These are phyloP conservation scores for Salicornia ramosissima DNA, from an alignment of 148 eudicot genomes.

Conservation along the genomic window DNA sequence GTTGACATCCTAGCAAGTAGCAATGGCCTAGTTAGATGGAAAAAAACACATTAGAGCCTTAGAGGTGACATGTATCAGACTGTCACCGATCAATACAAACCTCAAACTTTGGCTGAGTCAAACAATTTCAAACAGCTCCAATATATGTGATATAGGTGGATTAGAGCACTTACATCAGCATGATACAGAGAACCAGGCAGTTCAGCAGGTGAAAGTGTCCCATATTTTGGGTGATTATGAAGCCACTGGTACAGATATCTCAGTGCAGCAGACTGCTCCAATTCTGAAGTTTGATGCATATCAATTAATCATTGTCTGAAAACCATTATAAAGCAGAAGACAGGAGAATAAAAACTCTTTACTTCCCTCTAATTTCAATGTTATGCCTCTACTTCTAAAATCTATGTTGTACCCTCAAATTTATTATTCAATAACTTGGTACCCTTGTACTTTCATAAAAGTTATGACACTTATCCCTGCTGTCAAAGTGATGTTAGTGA, in stretches of 20 bases:
- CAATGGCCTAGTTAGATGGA: not conserved
- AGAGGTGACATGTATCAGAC: not conserved
- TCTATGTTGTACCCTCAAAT: not conserved
- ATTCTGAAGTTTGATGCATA: conserved; percentile 42
- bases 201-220: conserved; percentile 59
- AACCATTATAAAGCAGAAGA: not conserved
- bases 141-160: conserved; percentile 10
- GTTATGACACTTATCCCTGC: no score
- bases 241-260: conserved; percentile 89
- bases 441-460: not conserved
- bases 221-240: conserved; percentile 73
- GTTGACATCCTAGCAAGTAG: not conserved
- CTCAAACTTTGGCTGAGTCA: not conserved
- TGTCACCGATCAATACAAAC: not conserved
- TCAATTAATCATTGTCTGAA: conserved; percentile 1
- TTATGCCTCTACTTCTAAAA: not conserved
- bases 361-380: not conserved
- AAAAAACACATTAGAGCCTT: not conserved
- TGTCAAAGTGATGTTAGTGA: no score
- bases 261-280: conserved; percentile 90
- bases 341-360: no score
- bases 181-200: conserved; percentile 63
- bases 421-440: not conserved
- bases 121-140: conserved; percentile 6
- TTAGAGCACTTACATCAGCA: conserved; percentile 65